Conservation (phyloP, 2,329 filamentous ascomycete genomes). For the Fusarium sororula region DNA sequence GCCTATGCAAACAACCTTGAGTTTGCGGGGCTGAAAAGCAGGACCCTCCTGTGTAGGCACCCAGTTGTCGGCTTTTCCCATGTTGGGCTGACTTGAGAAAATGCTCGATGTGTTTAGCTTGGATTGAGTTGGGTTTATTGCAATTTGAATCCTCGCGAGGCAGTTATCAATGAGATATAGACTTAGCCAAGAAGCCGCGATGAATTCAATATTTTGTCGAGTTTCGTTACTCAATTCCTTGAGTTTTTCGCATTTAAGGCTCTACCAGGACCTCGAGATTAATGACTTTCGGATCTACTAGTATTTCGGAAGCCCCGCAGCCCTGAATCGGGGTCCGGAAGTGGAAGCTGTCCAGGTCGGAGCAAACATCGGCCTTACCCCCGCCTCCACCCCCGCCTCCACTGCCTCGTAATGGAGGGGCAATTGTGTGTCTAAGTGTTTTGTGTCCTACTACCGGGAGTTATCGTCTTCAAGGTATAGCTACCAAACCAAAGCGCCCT, state of each 20-base stretch:
- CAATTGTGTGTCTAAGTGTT: no score
- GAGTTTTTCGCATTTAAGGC: neutral
- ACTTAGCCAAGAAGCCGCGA: neutral
- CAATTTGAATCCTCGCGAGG: no score
- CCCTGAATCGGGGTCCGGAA: neutral
- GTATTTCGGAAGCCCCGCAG: neutral
- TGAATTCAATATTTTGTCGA: rapidly evolving
- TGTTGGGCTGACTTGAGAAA: rapidly evolving
- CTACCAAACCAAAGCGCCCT: no score
- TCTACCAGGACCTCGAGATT: neutral
- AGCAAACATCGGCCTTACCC: no score
- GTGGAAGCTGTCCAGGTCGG: neutral
- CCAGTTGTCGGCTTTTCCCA: neutral
- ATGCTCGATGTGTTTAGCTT: rapidly evolving
- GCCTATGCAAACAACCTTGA: neutral
- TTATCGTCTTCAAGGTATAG: no score
- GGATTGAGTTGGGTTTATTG: no score
- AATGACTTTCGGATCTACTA: neutral
- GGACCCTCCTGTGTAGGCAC: neutral
- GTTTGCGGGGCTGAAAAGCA: neutral
- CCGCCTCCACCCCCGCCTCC: no score
- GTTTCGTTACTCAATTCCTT: rapidly evolving
- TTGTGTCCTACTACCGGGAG: neutral
- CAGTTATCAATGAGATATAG: no score
- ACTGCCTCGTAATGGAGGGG: no score